phyloP scores from a whole-genome alignment of 345 rosid genomes.

The Citropsis articulata region DNA sequence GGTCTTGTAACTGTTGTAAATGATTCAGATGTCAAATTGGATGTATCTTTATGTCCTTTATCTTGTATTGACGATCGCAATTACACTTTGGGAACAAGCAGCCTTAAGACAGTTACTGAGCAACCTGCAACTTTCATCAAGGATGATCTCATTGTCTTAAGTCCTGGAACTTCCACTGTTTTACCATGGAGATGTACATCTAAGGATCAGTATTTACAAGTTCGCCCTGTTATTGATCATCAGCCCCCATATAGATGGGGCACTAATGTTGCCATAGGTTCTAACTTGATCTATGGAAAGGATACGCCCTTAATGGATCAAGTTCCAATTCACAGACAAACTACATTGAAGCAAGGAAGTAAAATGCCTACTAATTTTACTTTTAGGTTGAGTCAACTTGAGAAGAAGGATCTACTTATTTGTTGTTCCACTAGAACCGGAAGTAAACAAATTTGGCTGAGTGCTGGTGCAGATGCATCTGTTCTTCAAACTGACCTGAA shows the following conservation, averaged over 20 bases:
- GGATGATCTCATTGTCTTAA: constrained; percentile 34
- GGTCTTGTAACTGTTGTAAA: constrained; percentile 77
- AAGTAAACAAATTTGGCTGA: constrained; percentile 81
- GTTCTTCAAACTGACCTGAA: constrained; percentile 89
- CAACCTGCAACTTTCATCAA: constrained; percentile 20
- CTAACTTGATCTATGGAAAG: constrained; percentile 55
- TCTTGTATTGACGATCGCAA: constrained; percentile 31
- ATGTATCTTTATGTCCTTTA: constrained; percentile 50
- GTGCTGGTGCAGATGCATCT: constrained; percentile 83
- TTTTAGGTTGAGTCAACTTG: constrained; percentile 72
- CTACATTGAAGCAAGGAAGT: constrained; percentile 55
- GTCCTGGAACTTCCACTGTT: constrained; percentile 68
- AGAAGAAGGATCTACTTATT: constrained; percentile 88
- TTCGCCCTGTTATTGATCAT: constrained; percentile 63
- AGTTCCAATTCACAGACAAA: constrained; percentile 59
- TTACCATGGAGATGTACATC: constrained; percentile 86
- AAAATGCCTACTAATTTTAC: constrained; percentile 43
- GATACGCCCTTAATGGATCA: constrained; percentile 75
- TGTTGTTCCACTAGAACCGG: constrained; percentile 53
- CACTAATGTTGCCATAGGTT: constrained; percentile 46
- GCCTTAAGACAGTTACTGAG: constrained; percentile 30
- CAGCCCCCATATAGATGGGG: constrained; percentile 73
- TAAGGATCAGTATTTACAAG: constrained; percentile 59
- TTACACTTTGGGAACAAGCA: constrained; percentile 39
- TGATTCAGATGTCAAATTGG: constrained; percentile 82